A percentile compares a stretch with the other conserved stretches of the same genome.
Evolutionary conservation across 1,139 yeast genomes (phyloP).

Genomic region (Taphrina betulina): DNA sequence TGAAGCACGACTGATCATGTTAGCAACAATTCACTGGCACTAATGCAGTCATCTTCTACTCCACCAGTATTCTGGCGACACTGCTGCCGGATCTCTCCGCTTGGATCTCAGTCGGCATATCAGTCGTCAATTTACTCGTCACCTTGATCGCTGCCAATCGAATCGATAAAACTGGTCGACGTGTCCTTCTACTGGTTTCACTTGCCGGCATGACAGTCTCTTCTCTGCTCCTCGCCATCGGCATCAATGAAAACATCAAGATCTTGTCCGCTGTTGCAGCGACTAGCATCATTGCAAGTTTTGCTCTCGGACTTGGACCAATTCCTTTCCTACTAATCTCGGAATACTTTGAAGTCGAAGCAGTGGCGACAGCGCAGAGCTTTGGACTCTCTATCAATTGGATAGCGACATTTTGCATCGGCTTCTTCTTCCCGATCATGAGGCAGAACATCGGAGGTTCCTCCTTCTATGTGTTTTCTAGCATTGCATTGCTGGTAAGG

Average conservation of each 20-base stretch:
- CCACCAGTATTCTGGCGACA: conserved; percentile 14
- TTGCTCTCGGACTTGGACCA: conserved; percentile 92
- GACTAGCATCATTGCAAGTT: conserved; percentile 70
- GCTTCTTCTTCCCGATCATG: conserved; percentile 66
- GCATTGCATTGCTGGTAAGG: conserved; percentile 38
- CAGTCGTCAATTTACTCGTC: conserved; percentile 69
- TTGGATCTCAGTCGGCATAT: conserved; percentile 52
- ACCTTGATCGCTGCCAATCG: conserved; percentile 71
- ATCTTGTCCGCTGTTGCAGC: conserved; percentile 63
- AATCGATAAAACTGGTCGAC: conserved; percentile 74
- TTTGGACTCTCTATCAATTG: conserved; percentile 90
- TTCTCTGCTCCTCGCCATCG: conserved; percentile 63
- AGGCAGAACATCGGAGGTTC: conserved; percentile 61
- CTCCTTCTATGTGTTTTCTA: conserved; percentile 72
- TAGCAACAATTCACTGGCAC: conserved; percentile 89
- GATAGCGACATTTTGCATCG: conserved; percentile 82
- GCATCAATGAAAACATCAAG: conserved; percentile 50
- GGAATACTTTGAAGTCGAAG: conserved; percentile 77
- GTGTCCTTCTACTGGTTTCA: conserved; percentile 65
- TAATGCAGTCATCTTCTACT: conserved; percentile 81
- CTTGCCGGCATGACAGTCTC: conserved; percentile 68
- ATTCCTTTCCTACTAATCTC: conserved; percentile 88
- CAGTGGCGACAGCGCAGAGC: conserved; percentile 84
- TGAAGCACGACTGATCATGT: background rate
- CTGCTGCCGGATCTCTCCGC: conserved; percentile 19